Percentiles rank a stretch among this genome's conserved stretches.
These are phyloP conservation scores for Collybia sordida DNA, from an alignment of 768 basidiomycete genomes.

Conservation along the genomic window DNA sequence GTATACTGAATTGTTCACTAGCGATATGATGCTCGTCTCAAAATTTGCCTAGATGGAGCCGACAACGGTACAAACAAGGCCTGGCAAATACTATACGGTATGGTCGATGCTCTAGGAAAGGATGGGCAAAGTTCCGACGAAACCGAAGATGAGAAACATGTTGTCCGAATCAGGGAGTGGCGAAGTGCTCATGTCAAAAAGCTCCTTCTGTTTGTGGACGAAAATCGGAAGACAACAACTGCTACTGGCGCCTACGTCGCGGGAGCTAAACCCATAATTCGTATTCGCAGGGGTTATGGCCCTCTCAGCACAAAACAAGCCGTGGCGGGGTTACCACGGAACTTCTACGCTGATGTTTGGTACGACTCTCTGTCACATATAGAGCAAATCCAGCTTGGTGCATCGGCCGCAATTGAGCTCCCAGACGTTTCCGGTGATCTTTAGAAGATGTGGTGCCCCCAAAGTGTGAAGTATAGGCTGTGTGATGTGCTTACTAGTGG, in stretches of 20 bases:
- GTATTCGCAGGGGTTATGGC: neutral
- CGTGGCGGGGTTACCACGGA: neutral
- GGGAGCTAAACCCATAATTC: neutral
- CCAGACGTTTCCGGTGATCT: too few species aligned
- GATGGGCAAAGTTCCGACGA: slow-evolving; percentile 1
- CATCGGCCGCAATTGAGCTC: slow-evolving; percentile 1
- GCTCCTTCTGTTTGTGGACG: neutral
- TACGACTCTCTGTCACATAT: slow-evolving; percentile 3
- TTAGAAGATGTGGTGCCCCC: too few species aligned
- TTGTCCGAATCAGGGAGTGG: slow-evolving; percentile 1
- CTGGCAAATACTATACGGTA: slow-evolving; percentile 1
- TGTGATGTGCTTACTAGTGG: too few species aligned
- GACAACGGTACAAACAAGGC: neutral
- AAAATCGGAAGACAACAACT: slow-evolving; percentile 1
- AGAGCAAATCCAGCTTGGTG: slow-evolving; percentile 1
- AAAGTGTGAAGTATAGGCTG: too few species aligned
- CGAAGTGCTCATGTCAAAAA: neutral
- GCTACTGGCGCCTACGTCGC: neutral
- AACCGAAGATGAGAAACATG: neutral
- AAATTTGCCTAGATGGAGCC: neutral
- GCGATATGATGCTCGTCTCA: neutral
- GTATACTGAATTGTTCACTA: neutral
- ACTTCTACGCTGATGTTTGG: neutral
- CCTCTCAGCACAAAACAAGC: neutral
- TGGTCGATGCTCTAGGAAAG: neutral